A percentile compares a stretch with the other conserved stretches of the same genome.
These are phyloP conservation scores for Lotmaria passim DNA, from an alignment of 208 protist genomes.

Conservation along the genomic window DNA sequence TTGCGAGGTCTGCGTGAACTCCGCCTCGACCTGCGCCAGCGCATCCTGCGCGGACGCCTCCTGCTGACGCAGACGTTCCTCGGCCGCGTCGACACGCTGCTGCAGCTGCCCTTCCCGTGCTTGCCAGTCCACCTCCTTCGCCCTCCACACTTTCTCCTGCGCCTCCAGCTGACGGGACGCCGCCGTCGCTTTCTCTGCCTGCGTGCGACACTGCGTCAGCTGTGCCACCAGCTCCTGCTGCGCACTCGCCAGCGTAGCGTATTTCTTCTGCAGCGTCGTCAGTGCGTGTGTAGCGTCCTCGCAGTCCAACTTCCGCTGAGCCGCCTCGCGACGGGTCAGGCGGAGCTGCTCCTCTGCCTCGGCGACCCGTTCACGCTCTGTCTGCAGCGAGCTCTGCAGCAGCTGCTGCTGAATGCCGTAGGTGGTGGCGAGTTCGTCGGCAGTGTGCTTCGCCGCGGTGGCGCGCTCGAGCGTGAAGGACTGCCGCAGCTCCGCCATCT, in stretches of 20 bases:
- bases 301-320: slow-evolving; percentile 23
- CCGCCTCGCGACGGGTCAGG: slow-evolving; percentile 22
- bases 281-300: slow-evolving; percentile 23
- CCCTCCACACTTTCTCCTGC: slow-evolving; percentile 29
- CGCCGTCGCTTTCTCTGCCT: slow-evolving; percentile 25
- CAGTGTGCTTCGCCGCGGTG: slow-evolving; percentile 49
- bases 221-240: slow-evolving; percentile 29
- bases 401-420: slow-evolving; percentile 60
- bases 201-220: slow-evolving; percentile 15
- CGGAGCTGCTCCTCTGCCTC: slow-evolving; percentile 45
- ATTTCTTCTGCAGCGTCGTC: slow-evolving; percentile 11
- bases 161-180: slow-evolving; percentile 26
- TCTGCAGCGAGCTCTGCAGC: slow-evolving; percentile 52
- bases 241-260: slow-evolving; percentile 3
- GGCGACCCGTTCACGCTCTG: slow-evolving; percentile 46
- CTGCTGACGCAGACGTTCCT: slow-evolving; percentile 45
- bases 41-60: slow-evolving; percentile 51
- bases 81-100: slow-evolving; percentile 29
- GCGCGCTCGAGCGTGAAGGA: slow-evolving; percentile 44
- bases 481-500: slow-evolving; percentile 59
- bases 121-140: slow-evolving; percentile 34
- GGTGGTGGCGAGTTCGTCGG: slow-evolving; percentile 58
- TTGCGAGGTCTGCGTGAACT: slow-evolving; percentile 63
- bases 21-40: slow-evolving; percentile 64
- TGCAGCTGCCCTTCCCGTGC: slow-evolving; percentile 29